Conservation (phyloP, 768 basidiomycete genomes). For the Lactifluus subvellereus region DNA sequence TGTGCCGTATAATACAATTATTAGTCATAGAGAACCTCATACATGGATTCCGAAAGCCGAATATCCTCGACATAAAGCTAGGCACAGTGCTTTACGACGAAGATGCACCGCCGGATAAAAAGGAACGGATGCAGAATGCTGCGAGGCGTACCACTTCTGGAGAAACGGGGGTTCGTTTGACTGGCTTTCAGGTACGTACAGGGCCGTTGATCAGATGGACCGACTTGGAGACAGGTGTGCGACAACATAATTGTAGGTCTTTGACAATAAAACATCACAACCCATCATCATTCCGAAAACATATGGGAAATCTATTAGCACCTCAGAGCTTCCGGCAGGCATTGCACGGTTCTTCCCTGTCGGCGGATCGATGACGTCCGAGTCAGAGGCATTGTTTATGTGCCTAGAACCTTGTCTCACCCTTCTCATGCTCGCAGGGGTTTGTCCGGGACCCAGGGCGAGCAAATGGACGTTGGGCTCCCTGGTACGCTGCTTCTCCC, state of each 20-base stretch:
- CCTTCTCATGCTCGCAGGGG: slow-evolving; percentile 12
- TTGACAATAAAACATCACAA: slow-evolving; percentile 25
- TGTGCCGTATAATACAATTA: slow-evolving; percentile 40
- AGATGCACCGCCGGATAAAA: slow-evolving; percentile 61
- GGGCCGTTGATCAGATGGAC: neutral
- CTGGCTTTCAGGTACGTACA: slow-evolving; percentile 78
- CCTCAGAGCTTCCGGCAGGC: slow-evolving; percentile 66
- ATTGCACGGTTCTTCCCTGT: slow-evolving; percentile 75
- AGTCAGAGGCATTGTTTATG: slow-evolving; percentile 12
- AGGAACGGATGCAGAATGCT: slow-evolving; percentile 64
- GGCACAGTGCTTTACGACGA: slow-evolving; percentile 86
- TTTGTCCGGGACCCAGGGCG: slow-evolving; percentile 6
- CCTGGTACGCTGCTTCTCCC: slow-evolving; percentile 48
- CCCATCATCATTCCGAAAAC: slow-evolving; percentile 61
- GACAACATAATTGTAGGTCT: slow-evolving; percentile 44
- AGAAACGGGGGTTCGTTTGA: slow-evolving; percentile 74
- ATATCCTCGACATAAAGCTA: slow-evolving; percentile 88
- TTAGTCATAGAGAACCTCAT: slow-evolving; percentile 84
- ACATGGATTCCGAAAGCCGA: slow-evolving; percentile 68
- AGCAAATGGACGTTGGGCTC: slow-evolving; percentile 42
- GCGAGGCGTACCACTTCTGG: slow-evolving; percentile 67
- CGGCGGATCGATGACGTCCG: slow-evolving; percentile 23
- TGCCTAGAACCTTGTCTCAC: slow-evolving; percentile 1
- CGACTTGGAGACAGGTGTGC: slow-evolving; percentile 54
- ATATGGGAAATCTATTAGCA: slow-evolving; percentile 73